Evolutionary conservation across 2,329 filamentous ascomycete species (phyloP).

Genomic region (Chalaropsis ovoidea): DNA sequence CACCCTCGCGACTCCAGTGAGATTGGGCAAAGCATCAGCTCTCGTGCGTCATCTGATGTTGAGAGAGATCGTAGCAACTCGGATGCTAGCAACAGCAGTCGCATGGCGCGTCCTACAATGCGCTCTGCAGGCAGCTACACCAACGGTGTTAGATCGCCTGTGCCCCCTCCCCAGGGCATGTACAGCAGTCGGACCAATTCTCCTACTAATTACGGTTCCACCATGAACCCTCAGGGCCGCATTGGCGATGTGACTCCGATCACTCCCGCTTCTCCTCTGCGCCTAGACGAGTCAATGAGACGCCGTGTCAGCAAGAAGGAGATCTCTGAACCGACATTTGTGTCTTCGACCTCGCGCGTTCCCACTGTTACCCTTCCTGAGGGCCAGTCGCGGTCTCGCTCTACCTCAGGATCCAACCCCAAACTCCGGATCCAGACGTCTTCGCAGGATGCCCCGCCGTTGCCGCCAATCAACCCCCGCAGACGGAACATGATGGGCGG

Average conservation of each 20-base stretch:
- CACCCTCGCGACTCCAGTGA: conserved; percentile 30
- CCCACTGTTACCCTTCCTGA: conserved; percentile 36
- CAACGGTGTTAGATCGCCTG: conserved; percentile 5
- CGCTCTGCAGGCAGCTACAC: conserved; percentile 19
- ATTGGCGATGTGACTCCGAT: conserved; percentile 26
- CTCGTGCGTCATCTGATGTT: conserved; percentile 34
- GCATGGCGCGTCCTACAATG: conserved; percentile 28
- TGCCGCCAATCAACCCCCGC: conserved; percentile 51
- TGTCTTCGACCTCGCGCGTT: conserved; percentile 39
- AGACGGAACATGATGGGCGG: conserved; percentile 39
- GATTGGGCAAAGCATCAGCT: conserved; percentile 27
- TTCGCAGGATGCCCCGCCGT: conserved; percentile 39
- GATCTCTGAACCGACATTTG: conserved; percentile 43
- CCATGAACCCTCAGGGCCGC: conserved; percentile 22
- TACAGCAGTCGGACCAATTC: conserved; percentile 23
- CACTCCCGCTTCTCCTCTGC: conserved; percentile 27
- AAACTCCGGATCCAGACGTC: conserved; percentile 33
- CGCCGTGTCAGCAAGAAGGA: conserved; percentile 39
- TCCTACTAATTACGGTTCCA: conserved; percentile 8
- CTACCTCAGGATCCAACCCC: conserved; percentile 35
- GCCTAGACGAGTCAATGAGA: conserved; percentile 35
- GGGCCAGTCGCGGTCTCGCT: conserved; percentile 31
- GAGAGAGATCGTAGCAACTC: conserved; percentile 45
- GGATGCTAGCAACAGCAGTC: conserved; percentile 41
- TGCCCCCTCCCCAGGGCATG: conserved; percentile 20